Evolutionary conservation across 208 protist species (phyloP), one percentile per base, ranked within the genome.

Genomic region (Acanthamoeba castellanii): DNA sequence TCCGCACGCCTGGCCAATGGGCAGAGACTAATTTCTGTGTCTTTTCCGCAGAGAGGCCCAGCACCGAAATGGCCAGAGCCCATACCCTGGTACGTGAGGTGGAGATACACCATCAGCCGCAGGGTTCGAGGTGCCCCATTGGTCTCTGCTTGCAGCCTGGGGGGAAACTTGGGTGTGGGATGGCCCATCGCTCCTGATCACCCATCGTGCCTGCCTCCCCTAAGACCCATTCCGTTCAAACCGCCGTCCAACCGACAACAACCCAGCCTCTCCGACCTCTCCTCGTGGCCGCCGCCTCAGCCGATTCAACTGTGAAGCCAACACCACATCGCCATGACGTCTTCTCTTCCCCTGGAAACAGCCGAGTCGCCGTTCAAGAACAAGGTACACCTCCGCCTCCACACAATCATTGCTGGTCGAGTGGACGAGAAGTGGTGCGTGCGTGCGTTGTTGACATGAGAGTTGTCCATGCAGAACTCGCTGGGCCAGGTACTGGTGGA

Each of bases 351-450:
- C 50, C 42, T 88, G 5, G 81, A 88, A 27, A 64, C 81, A 22
- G 52, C 52, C 47, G 47, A 88, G 52, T 88, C 81, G 7, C 81
- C 81, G 0, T 88, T 88, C 50, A 88, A 88, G 81, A 66, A 32
- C 30, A 88, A 88, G 81, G 81, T 88, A 88, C 74, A 42, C 1
- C 57, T 76, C 14, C 1, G 0, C 7, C 22, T 76, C 68, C 6
- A 52, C 9, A 5, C 18, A 20, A 45, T 47, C 2, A 7, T 82
- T 18, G 9, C 5, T 25, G 0, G 72, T 88, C 37, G 37, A 37
- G 37, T 37, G 3, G 37, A 0, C 37, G 3, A 0, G 37, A 37
- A 37, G 37, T 37, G 37, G 37, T 37, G 37, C 37, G 3, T 3
- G 37, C 37, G 6, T 16, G n/a, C 1, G 59, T 9, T 66, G 66